Base-by-base conservation (phyloP, 768 basidiomycete species). In the Pisolithus tinctorius region DNA sequence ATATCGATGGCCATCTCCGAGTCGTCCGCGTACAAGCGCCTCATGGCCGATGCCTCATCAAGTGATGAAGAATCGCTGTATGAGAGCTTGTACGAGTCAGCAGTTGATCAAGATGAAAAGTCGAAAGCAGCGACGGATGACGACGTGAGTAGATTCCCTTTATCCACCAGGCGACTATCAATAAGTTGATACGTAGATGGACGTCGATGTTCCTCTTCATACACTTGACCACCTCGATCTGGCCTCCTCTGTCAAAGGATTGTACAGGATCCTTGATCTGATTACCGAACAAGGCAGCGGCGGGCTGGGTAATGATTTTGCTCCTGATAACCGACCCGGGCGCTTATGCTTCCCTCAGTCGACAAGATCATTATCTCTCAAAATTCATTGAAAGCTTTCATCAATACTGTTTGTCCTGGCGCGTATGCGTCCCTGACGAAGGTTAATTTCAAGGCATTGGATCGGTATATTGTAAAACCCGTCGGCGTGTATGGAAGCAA, bases 281-380 rank as follows among this genome's bases (percentile, higher is more conserved):
- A 72, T 79, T 53, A 70, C 59, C 40, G 78, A 79, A 53, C 62
- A 69, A 49, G 71, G 71, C 6, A 75, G 69, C 47, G 71, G 74
- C 6, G 78, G 77, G 0, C 63, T 79, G 20, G 79, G 79, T 78
- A 58, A 44, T 60, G 1, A 8, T 34, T 6, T 37, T 23, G 3
- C 11, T 25, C 9, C 25, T 6, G 11, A 9, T 38, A 25, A 8
- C 23, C 37, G 25, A 9, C 16, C 20, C 16, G 9, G 17, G 30
- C 36, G 20, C 45, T 48, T 9, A 51, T 26, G 4, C 29, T 14
- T 13, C 6, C 25, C 47, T 8, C 51, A 79, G 79, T 80, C 23
- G 78, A 79, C 61, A 81, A 81, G 58, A 71, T 81, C 36, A 74
- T 81, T 58, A 81, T 81, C 36, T 65, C 66, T 6, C 77, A 80